Evolutionary conservation across 345 rosid species (phyloP), one percentile per base, ranked within the genome.

Genomic region (Laguncularia racemosa): DNA sequence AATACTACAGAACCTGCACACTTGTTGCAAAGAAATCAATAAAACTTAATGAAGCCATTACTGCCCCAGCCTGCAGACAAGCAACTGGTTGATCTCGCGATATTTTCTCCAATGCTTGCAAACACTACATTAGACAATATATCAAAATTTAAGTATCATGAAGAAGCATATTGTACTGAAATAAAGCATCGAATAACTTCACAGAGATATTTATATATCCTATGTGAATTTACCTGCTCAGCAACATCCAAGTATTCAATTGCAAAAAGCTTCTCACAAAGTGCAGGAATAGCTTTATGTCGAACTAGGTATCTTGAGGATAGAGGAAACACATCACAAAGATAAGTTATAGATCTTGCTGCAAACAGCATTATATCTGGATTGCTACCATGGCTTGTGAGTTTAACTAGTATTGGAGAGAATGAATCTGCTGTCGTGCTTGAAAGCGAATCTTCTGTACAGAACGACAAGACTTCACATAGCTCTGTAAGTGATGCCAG

Each of bases 51-150:
- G 81, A 93, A 58, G 99, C 95, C 91, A 79, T 76, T 46, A 87
- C 79, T 26, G 97, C 97, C 72, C 96, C 99, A 58, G 86, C 90
- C 69, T 87, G 78, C 70, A 93, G 74, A 72, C 97, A 93, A 13
- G 89, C 80, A 44, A 71, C 84, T 14, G 99, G 96, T 68, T 93
- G 85, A 62, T 86, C 95, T 44, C 79, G 82, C 46, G 99, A 89
- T 57, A 93, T 83, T 77, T 93, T 93, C 81, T 86, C 96, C 81
- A 93, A 75, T 61, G 99, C 99, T 89, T 93, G 97, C 82, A 93
- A 72, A 77, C 97, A 89, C 99, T 93, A 60, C 18, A 73, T 33
- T 12, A 54, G 52, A 54, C 7, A 33, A 33, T 33, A 5, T 9
- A 33, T 4, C 40, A 33, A 33, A 5, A 4, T 10, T 33, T 33